Conservation (phyloP, 108 stramenopile genomes). For the Skeletonema marinoi region DNA sequence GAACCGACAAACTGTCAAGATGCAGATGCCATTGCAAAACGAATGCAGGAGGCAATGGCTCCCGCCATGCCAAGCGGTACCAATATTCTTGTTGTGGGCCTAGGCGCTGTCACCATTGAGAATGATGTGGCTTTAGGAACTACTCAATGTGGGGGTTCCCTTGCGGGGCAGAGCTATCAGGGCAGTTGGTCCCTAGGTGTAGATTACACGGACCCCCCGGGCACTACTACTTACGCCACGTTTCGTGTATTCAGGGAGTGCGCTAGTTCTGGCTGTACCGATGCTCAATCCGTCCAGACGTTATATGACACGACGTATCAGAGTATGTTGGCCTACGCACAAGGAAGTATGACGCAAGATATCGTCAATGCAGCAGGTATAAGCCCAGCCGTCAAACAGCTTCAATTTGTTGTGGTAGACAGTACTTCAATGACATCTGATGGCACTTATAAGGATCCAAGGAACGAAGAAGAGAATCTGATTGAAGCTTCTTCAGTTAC, state of each 20-base stretch:
- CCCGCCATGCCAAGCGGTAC: slow-evolving; percentile 6
- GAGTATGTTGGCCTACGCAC: neutral
- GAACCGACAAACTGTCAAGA: slow-evolving; percentile 26
- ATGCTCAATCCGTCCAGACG: neutral
- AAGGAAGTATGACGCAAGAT: neutral
- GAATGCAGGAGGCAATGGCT: slow-evolving; percentile 18
- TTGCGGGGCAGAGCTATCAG: slow-evolving; percentile 3
- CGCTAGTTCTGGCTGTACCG: neutral
- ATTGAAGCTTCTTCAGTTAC: slow-evolving; percentile 8
- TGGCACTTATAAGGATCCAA: slow-evolving; percentile 14
- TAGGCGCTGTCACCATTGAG: slow-evolving; percentile 13
- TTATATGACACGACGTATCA: neutral
- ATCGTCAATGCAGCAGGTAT: slow-evolving; percentile 10
- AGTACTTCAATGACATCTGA: slow-evolving; percentile 4
- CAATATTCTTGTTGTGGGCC: neutral
- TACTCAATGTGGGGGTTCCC: slow-evolving; percentile 27
- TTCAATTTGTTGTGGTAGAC: neutral
- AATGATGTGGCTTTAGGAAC: slow-evolving; percentile 18
- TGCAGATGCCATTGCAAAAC: slow-evolving; percentile 20
- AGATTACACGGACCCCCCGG: neutral
- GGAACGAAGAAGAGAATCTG: neutral
- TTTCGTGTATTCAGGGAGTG: neutral
- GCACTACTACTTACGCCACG: neutral
- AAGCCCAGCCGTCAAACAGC: slow-evolving; percentile 9
- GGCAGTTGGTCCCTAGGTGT: slow-evolving; percentile 1